These are phyloP conservation scores for Oidium heveae DNA, from an alignment of 2,329 filamentous ascomycete genomes.

Conservation along the genomic window DNA sequence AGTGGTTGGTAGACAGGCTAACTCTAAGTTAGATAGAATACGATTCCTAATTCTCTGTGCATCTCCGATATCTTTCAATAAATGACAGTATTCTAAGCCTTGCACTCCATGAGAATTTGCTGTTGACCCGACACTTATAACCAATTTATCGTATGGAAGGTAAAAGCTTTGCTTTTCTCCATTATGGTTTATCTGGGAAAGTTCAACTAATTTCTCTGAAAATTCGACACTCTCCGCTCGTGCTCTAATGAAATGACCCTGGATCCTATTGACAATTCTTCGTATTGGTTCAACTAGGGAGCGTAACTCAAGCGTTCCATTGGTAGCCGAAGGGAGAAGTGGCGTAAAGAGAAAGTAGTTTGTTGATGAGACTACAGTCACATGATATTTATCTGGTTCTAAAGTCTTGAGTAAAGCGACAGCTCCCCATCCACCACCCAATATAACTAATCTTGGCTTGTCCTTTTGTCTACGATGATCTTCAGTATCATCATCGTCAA, in stretches of 20 bases:
- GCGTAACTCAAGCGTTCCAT: conserved; percentile 75
- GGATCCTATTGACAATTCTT: conserved; percentile 50
- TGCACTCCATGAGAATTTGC: conserved; percentile 93
- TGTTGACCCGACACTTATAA: conserved; percentile 72
- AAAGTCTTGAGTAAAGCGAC: conserved; percentile 78
- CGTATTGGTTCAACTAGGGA: conserved; percentile 85
- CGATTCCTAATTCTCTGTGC: conserved; percentile 72
- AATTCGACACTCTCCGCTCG: conserved; percentile 78
- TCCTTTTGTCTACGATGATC: conserved; percentile 47
- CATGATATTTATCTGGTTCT: conserved; percentile 77
- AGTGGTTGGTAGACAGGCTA: conserved; percentile 80
- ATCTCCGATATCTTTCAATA: conserved; percentile 86
- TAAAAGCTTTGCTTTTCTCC: conserved; percentile 71
- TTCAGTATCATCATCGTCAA: conserved; percentile 68
- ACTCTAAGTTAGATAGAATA: conserved; percentile 71
- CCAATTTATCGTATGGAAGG: conserved; percentile 88
- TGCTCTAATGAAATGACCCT: conserved; percentile 76
- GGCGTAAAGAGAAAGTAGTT: conserved; percentile 98
- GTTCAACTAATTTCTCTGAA: conserved; percentile 69
- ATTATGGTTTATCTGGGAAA: conserved; percentile 42
- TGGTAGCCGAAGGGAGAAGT: conserved; percentile 90
- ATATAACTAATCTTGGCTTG: conserved; percentile 77
- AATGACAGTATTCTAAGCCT: conserved; percentile 78
- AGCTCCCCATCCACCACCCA: conserved; percentile 88
- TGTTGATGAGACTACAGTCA: conserved; percentile 79